Percentiles rank a stretch among this genome's conserved stretches.
Evolutionary conservation across 768 basidiomycete genomes (phyloP).

Genomic region (Rhodotorula diobovata): DNA sequence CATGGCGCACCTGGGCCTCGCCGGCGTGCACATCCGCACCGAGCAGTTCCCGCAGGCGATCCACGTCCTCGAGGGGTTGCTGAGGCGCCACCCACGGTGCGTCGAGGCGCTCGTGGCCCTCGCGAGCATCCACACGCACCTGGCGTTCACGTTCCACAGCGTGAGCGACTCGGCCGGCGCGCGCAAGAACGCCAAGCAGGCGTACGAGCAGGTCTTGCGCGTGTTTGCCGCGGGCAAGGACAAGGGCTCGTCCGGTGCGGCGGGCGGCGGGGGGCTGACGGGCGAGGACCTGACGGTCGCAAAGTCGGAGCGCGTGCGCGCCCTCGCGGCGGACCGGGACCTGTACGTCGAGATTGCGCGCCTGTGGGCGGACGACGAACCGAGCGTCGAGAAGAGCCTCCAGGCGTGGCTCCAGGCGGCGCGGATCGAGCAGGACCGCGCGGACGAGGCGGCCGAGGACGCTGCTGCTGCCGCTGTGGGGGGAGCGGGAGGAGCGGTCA

Average conservation of each 20-base stretch:
- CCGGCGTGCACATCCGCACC: slow-evolving; percentile 77
- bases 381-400: slow-evolving; percentile 63
- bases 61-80: slow-evolving; percentile 71
- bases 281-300: background rate
- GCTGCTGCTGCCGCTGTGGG: slow-evolving; percentile 22
- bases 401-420: slow-evolving; percentile 68
- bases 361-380: slow-evolving; percentile 73
- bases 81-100: slow-evolving; percentile 57
- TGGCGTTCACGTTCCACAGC: slow-evolving; percentile 61
- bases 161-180: slow-evolving; percentile 67
- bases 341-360: slow-evolving; percentile 87
- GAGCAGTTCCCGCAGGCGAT: slow-evolving; percentile 81
- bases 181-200: slow-evolving; percentile 66
- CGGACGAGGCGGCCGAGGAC: slow-evolving; percentile 27
- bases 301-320: slow-evolving; percentile 35
- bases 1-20: slow-evolving; percentile 71
- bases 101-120: slow-evolving; percentile 83
- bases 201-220: slow-evolving; percentile 71
- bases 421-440: slow-evolving; percentile 40
- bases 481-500: slow-evolving; percentile 21
- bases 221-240: slow-evolving; percentile 53
- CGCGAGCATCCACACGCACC: slow-evolving; percentile 81
- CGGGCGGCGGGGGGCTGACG: background rate
- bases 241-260: background rate
- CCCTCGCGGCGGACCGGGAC: slow-evolving; percentile 59